Base-by-base conservation (phyloP, 345 rosid species). In the Eucalyptus coolabah region DNA sequence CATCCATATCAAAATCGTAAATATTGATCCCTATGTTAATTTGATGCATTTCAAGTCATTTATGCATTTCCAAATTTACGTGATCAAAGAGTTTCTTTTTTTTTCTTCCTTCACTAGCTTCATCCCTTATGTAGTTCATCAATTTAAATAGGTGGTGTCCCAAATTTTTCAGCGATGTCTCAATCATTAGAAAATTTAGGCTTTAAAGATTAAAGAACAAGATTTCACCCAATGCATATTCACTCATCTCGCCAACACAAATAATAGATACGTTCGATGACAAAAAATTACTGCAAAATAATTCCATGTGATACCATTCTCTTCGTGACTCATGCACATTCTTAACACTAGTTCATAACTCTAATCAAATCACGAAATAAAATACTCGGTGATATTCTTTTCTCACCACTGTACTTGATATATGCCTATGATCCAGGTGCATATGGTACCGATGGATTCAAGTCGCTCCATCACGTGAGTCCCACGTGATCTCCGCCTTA, bases 341-440 rank as follows among this genome's bases (percentile, higher is more conserved):
- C 30, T 11, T 11, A 59, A 23, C 30, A 4, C 63, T 56, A 56
- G 1, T 23, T 56, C 63, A 56, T 23, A 23, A 59, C 65, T 1
- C 0, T 26, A 59, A 11, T 59, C 14, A 0, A 3, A 5, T 26
- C 15, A 2, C 4, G 7, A 59, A 24, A 59, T 26, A 26, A 26
- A 59, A 59, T 26, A 26, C 65, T 59, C 14, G 0, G 28, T 59
- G 2, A 5, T 59, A 11, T 11, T 59, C 65, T 59, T 26, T 59
- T 53, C 0, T 26, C 0, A 1, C 3, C 30, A 28, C n/a, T 59
- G 65, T 2, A 26, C n/a, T 59, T 0, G 65, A 59, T 3, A 0
- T 7, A 59, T 59, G n/a, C 65, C 0, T 59, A 11, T 26, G n/a
- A 59, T 59, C 65, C 65, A 5, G n/a, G 65, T 26, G 15, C n/a